Evolutionary conservation across 768 basidiomycete genomes (phyloP), one percentile per base, ranked within the genome.

Genomic region (Russula griseocarnosa): DNA sequence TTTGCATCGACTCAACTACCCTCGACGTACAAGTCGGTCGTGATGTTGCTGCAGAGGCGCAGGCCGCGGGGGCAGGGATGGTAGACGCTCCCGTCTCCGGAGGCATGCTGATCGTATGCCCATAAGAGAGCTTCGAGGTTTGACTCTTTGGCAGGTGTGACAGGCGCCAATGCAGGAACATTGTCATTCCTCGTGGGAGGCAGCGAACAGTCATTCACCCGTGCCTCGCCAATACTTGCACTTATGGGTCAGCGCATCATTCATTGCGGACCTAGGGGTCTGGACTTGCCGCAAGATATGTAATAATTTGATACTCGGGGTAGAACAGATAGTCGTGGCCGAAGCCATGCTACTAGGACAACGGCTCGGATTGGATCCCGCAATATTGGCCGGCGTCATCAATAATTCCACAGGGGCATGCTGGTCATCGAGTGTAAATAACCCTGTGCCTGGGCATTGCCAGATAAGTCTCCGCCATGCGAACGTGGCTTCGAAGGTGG

Each of bases 71-170:
- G 28, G 91, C 86, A 8, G 75, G 75, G 46, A 93, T 97, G 85
- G 80, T 97, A 24, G 95, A 98, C 72, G 94, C 95, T 6, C 95
- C 95, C 3, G 94, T 98, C 1, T 94, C 92, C 54, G 95, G 95
- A 61, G 94, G 92, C 89, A 72, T 26, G 60, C 20, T 60, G 84
- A 74, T 30, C 16, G 8, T 66, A 42, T 58, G 32, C 53, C 30
- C 47, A 38, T 36, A 32, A 44, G 13, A 26, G 8, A 14, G 24
- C 38, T 28, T 24, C 54, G 9, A 34, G 36, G 2, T 53, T 56
- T 14, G 22, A 26, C 46, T 34, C 14, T 55, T 49, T 40, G 8
- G n/a, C 66, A 92, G 89, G 93, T 38, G 91, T 93, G 11, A 78
- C 88, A 16, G 95, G 93, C 34, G 95, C 95, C 11, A 86, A 86